Conservation (phyloP, 179 eudicot genomes). For the Actinidia arguta region DNA sequence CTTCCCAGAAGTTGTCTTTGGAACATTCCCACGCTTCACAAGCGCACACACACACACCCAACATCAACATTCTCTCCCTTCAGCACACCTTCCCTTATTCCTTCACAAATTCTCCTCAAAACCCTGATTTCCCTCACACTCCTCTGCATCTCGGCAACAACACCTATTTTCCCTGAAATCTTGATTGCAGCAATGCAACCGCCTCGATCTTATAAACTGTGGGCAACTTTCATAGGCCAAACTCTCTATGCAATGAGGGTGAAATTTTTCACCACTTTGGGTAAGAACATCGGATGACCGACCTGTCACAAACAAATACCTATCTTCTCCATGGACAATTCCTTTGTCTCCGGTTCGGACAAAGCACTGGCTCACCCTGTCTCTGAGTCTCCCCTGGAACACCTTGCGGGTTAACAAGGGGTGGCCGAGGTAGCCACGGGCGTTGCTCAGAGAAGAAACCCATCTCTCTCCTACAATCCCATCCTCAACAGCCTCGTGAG, state of each 20-base stretch:
- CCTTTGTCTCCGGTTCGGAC: constrained; percentile 55
- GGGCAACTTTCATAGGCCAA: constrained; percentile 37
- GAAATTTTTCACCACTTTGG: constrained; percentile 30
- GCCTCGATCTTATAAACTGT: constrained; percentile 32
- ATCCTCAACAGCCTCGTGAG: constrained; percentile 41
- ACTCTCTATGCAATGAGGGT: constrained; percentile 53
- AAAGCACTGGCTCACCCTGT: constrained; percentile 24
- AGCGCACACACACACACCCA: constrained; percentile 41
- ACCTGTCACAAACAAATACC: constrained; percentile 49
- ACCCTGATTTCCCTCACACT: constrained; percentile 4
- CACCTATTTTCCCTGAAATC: constrained; percentile 15
- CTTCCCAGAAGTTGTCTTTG: constrained; percentile 59
- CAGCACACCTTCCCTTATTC: constrained; percentile 34
- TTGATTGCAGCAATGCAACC: constrained; percentile 52
- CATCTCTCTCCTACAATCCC: constrained; percentile 60
- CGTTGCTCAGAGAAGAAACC: constrained; percentile 59
- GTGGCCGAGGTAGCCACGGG: constrained; percentile 47
- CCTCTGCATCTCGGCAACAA: constrained; percentile 51
- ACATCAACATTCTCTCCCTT: constrained; percentile 33
- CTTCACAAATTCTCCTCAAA: constrained; percentile 39
- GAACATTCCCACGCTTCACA: constrained; percentile 46
- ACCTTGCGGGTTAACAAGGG: constrained; percentile 45
- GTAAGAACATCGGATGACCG: constrained; percentile 36
- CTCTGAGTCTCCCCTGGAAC: constrained; percentile 31
- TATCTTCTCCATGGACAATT: constrained; percentile 40